Evolutionary conservation across 169 alveolate genomes (phyloP).

Genomic region (Plasmodium vivax): DNA sequence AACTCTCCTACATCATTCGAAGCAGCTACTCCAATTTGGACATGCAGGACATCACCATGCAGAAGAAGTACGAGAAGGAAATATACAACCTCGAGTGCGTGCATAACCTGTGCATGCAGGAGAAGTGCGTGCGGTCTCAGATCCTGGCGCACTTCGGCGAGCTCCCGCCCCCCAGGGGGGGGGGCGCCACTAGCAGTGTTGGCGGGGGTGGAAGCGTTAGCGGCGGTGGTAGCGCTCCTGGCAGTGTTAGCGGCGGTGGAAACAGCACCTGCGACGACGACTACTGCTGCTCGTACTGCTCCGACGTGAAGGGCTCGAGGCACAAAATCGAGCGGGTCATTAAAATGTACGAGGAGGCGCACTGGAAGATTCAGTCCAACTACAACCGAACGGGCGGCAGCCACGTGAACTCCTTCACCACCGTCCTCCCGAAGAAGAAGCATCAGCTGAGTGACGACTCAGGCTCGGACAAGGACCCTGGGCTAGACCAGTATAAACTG

Average conservation of each 20-base stretch:
- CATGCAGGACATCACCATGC: slow-evolving; percentile 2
- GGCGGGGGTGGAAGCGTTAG: too few relatives aligned
- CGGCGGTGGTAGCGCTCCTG: not conserved
- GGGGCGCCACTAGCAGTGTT: not conserved
- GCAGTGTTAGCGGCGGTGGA: not conserved
- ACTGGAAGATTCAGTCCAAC: not conserved
- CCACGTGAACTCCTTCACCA: not conserved
- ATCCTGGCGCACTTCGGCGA: slow-evolving; percentile 57
- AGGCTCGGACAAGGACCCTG: not conserved
- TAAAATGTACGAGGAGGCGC: slow-evolving; percentile 8
- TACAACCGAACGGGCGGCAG: not conserved
- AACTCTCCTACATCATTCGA: slow-evolving; percentile 36
- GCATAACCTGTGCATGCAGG: slow-evolving; percentile 43
- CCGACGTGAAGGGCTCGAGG: slow-evolving; percentile 34
- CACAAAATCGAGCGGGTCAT: slow-evolving; percentile 20
- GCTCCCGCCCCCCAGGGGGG: not conserved
- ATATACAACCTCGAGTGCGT: slow-evolving; percentile 57
- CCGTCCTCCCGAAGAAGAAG: not conserved
- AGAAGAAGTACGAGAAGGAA: slow-evolving; percentile 66
- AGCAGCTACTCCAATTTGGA: slow-evolving; percentile 11
- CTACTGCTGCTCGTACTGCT: slow-evolving; percentile 60
- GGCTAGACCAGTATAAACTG: slow-evolving; percentile 6
- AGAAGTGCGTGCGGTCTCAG: slow-evolving; percentile 56
- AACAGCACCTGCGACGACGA: not conserved
- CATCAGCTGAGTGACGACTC: not conserved